Evolutionary conservation across 352 stramenopile species (phyloP).

Genomic region (Blastocystis sp.): DNA sequence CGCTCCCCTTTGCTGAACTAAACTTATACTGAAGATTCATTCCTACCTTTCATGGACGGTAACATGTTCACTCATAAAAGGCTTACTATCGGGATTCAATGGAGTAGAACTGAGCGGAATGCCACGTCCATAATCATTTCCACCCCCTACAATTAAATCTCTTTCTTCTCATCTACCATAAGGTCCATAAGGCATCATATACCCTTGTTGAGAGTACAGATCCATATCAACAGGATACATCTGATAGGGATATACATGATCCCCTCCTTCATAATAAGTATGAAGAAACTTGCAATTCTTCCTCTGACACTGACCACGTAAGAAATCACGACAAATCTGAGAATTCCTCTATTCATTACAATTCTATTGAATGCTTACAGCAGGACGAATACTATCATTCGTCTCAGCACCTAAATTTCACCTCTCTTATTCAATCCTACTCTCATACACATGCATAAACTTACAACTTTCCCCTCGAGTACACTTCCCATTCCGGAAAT

Average conservation of each 20-base stretch:
- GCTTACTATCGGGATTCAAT: background rate
- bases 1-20: background rate
- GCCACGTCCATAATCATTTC: background rate
- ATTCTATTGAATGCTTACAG: background rate
- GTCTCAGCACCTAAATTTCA: background rate
- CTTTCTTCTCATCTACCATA: background rate
- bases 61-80: background rate
- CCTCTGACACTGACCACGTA: constrained; percentile 47
- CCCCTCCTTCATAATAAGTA: background rate
- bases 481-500: constrained; percentile 55
- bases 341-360: background rate
- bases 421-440: background rate
- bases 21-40: background rate
- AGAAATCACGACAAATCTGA: constrained; percentile 57
- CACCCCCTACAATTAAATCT: background rate
- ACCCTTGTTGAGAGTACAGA: background rate
- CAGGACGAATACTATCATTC: background rate
- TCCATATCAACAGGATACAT: background rate
- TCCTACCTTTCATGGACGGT: background rate
- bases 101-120: background rate
- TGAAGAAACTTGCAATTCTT: constrained; percentile 63
- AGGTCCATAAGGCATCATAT: background rate
- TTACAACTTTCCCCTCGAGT: constrained; percentile 45
- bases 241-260: background rate
- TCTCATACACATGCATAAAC: constrained; percentile 47